Evolutionary conservation across 2,329 filamentous ascomycete species (phyloP).

Genomic region (Phialophora chinensis): DNA sequence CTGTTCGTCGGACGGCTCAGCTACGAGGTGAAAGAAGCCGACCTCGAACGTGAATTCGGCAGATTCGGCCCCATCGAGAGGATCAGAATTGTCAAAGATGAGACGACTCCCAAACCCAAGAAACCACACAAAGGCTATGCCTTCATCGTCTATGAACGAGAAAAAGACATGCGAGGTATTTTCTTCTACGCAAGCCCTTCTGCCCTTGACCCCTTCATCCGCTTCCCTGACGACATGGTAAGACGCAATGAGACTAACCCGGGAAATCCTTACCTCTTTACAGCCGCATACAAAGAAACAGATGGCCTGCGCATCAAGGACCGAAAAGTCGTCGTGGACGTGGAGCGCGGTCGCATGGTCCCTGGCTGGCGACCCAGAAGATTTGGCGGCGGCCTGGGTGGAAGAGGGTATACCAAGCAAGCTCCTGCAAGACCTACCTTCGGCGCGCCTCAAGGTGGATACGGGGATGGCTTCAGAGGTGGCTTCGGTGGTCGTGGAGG

Average conservation of each 20-base stretch:
- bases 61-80: slow-evolving; percentile 93
- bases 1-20: slow-evolving; percentile 88
- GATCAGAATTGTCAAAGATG: slow-evolving; percentile 85
- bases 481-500: slow-evolving; percentile 58
- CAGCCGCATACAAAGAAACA: slow-evolving; percentile 87
- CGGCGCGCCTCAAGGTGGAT: slow-evolving; percentile 62
- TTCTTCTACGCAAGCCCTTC: slow-evolving; percentile 46
- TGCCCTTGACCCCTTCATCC: slow-evolving; percentile 37
- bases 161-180: slow-evolving; percentile 99
- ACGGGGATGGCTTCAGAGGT: slow-evolving; percentile 61
- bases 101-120: slow-evolving; percentile 77
- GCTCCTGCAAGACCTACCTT: slow-evolving; percentile 73
- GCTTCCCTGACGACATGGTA: slow-evolving; percentile 31
- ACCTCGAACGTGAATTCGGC: slow-evolving; percentile 91
- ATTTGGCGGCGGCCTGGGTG: slow-evolving; percentile 89
- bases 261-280: slow-evolving; percentile 51
- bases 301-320: slow-evolving; percentile 94
- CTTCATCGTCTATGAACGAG: slow-evolving; percentile 95
- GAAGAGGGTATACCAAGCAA: slow-evolving; percentile 88
- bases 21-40: slow-evolving; percentile 86
- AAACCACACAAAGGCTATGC: slow-evolving; percentile 89
- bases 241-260: slow-evolving; percentile 46
- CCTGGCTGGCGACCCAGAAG: slow-evolving; percentile 91
- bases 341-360: slow-evolving; percentile 93
- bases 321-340: slow-evolving; percentile 89